A percentile compares a stretch with the other conserved stretches of the same genome.
phyloP scores from a whole-genome alignment of 2,329 filamentous ascomycete species.

The Alternaria ventricosa region DNA sequence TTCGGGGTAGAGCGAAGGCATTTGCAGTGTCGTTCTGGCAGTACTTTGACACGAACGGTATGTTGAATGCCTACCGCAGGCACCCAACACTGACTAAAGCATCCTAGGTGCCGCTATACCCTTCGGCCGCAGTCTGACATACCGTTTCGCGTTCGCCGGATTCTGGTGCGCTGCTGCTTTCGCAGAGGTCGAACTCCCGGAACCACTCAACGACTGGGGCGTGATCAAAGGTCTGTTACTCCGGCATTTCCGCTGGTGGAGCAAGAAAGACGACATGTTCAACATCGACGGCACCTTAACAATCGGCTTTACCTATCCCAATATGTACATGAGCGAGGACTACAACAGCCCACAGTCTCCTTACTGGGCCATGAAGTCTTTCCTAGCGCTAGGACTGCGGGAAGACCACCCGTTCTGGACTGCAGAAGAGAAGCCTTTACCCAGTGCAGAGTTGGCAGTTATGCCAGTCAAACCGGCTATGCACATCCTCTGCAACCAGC shows the following conservation, averaged over 20 bases:
- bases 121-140: constrained; percentile 60
- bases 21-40: constrained; percentile 55
- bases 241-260: constrained; percentile 61
- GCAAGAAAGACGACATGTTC: constrained; percentile 53
- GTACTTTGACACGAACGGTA: constrained; percentile 58
- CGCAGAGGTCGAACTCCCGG: constrained; percentile 50
- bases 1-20: constrained; percentile 49
- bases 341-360: constrained; percentile 65
- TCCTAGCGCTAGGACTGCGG: constrained; percentile 52
- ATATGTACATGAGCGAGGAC: constrained; percentile 63
- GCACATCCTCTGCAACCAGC: constrained; percentile 56
- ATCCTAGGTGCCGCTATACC: constrained; percentile 57
- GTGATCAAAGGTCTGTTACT: constrained; percentile 58
- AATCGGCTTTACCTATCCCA: constrained; percentile 56
- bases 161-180: constrained; percentile 58
- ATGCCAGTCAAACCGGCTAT: constrained; percentile 40
- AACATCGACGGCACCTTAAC: constrained; percentile 58
- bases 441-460: not conserved
- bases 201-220: constrained; percentile 49
- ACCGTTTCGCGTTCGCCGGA: constrained; percentile 59
- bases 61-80: not conserved
- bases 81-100: not conserved
- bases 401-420: constrained; percentile 56
- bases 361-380: constrained; percentile 62
- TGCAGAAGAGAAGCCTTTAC: constrained; percentile 49